Evolutionary conservation across 2,329 filamentous ascomycete genomes (phyloP).

Genomic region (Clonostachys byssicola): DNA sequence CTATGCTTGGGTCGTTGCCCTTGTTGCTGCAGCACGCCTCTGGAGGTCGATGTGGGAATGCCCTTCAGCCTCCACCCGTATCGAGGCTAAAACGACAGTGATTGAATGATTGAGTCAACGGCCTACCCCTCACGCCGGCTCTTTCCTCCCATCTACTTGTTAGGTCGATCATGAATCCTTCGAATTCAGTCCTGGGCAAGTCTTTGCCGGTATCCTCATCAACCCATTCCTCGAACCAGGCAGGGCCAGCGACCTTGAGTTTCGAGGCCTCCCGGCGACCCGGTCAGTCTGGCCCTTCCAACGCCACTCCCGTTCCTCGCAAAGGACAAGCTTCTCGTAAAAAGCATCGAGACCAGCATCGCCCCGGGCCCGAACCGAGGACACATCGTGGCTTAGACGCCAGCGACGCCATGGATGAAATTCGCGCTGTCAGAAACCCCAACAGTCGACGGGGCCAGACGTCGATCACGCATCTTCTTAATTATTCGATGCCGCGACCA

Average conservation of each 20-base stretch:
- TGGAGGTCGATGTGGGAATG: too few relatives aligned
- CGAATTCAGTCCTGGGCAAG: conserved; percentile 38
- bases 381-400: conserved; percentile 49
- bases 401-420: conserved; percentile 85
- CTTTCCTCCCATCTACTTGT: too few relatives aligned
- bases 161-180: conserved; percentile 23
- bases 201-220: conserved; percentile 39
- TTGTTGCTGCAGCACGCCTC: too few relatives aligned
- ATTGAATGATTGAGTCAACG: too few relatives aligned
- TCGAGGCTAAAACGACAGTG: too few relatives aligned
- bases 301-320: conserved; percentile 47
- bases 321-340: conserved; percentile 74
- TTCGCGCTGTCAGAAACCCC: conserved; percentile 54
- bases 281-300: conserved; percentile 24
- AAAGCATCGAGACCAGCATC: conserved; percentile 79
- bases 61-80: too few relatives aligned
- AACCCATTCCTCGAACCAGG: conserved; percentile 31
- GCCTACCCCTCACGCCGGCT: too few relatives aligned
- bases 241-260: conserved; percentile 35
- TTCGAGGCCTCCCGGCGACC: conserved; percentile 48
- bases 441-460: conserved; percentile 84
- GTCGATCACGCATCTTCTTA: conserved; percentile 94
- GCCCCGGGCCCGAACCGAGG: conserved; percentile 46
- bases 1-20: too few relatives aligned
- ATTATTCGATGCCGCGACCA: conserved; percentile 77